A percentile compares a stretch with the other conserved stretches of the same genome.
Evolutionary conservation across 208 protist species (phyloP).

Genomic region (Tetramitus jugosus): DNA sequence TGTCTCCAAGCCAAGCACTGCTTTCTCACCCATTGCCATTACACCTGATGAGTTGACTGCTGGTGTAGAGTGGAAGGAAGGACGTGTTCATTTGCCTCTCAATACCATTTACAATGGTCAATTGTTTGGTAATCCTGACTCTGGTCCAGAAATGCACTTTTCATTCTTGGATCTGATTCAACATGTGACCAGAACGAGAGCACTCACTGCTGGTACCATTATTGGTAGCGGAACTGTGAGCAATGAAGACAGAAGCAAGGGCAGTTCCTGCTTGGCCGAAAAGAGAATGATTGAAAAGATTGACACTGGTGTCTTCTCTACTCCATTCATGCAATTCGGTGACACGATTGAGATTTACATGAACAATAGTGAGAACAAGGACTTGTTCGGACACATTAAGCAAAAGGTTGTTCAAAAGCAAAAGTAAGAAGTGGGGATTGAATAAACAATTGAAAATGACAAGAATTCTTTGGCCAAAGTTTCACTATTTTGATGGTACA

Average conservation of each 20-base stretch:
- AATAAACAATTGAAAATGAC: no score
- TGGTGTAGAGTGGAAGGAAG: neutral
- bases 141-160: conserved; percentile 21
- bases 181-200: conserved; percentile 9
- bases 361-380: neutral
- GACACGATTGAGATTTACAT: conserved; percentile 12
- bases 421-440: no score
- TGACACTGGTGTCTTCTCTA: conserved; percentile 2
- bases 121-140: conserved; percentile 7
- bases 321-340: conserved; percentile 22
- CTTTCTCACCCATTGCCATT: conserved; percentile 5
- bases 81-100: neutral
- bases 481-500: no score
- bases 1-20: conserved; percentile 2
- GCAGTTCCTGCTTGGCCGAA: conserved; percentile 2
- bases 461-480: no score
- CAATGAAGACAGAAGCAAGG: conserved; percentile 8
- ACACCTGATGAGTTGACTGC: conserved; percentile 15
- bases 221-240: conserved; percentile 17
- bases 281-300: conserved; percentile 28
- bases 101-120: conserved; percentile 1
- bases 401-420: neutral
- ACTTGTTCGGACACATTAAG: neutral
- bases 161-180: conserved; percentile 20
- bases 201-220: conserved; percentile 13